Conservation (phyloP, 106 monocot species). For the Acanthochlamys bracteata region DNA sequence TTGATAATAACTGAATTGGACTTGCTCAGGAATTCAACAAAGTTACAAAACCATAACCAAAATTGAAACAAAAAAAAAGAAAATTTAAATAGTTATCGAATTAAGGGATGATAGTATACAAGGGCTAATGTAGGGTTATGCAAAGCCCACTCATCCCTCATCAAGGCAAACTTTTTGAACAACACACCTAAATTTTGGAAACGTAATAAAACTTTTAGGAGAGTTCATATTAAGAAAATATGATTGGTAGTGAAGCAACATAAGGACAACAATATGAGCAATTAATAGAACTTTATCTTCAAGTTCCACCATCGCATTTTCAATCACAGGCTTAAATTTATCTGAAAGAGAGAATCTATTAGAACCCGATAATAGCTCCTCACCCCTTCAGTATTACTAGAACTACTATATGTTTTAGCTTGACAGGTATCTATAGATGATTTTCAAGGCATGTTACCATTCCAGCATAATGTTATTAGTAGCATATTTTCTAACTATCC, state of each 20-base stretch:
- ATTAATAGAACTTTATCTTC: slow-evolving; percentile 35
- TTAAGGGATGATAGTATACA: slow-evolving; percentile 20
- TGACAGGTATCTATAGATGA: too few species aligned
- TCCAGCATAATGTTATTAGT: too few species aligned
- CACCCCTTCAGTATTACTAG: too few species aligned
- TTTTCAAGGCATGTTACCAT: too few species aligned
- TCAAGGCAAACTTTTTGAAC: slow-evolving; percentile 66
- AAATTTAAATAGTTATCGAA: not conserved
- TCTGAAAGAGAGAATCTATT: slow-evolving; percentile 32
- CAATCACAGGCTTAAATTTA: slow-evolving; percentile 99
- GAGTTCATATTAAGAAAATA: too few species aligned
- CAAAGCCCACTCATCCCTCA: slow-evolving; percentile 80
- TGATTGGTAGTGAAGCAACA: too few species aligned
- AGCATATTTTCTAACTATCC: too few species aligned
- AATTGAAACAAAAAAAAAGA: not conserved
- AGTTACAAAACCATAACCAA: not conserved
- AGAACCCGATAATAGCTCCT: too few species aligned
- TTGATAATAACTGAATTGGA: slow-evolving; percentile 63
- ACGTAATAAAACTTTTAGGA: too few species aligned
- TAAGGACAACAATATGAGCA: not conserved
- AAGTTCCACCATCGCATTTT: slow-evolving; percentile 99
- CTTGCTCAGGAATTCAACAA: slow-evolving; percentile 23
- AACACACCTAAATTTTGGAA: slow-evolving; percentile 58
- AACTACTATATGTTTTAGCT: too few species aligned
- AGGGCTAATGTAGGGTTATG: slow-evolving; percentile 92